These are phyloP conservation scores for Plasmodium malariae DNA, from an alignment of 169 alveolate genomes.

Conservation along the genomic window DNA sequence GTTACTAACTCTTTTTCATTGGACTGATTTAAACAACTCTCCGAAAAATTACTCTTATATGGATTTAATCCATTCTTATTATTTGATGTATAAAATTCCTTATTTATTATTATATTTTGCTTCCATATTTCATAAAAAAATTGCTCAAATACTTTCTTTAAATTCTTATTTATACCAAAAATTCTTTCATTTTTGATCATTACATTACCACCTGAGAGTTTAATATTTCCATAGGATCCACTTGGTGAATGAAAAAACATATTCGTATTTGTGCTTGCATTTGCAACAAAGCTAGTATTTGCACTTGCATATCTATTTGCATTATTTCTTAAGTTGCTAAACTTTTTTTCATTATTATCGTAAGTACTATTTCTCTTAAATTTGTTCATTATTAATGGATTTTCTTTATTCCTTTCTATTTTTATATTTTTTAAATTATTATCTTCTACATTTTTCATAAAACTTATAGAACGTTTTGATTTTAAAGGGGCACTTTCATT, in stretches of 20 bases:
- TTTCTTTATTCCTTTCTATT: not conserved
- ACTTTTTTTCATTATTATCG: constrained; percentile 4
- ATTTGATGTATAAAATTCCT: constrained; percentile 15
- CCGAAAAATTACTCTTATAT: constrained; percentile 38
- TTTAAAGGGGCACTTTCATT: not conserved
- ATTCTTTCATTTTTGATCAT: constrained; percentile 31
- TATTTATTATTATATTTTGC: constrained; percentile 50
- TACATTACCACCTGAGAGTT: constrained; percentile 34
- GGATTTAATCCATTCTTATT: constrained; percentile 26
- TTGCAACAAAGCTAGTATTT: no score
- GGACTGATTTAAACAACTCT: constrained; percentile 27
- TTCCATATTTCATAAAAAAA: constrained; percentile 64
- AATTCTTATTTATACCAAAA: constrained; percentile 1
- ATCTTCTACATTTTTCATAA: constrained; percentile 1
- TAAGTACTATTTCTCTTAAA: constrained; percentile 22
- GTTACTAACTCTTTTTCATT: constrained; percentile 61
- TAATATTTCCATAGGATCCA: constrained; percentile 38
- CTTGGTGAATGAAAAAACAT: constrained; percentile 16
- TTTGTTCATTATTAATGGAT: not conserved
- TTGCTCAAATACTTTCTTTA: constrained; percentile 1
- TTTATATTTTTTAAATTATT: constrained; percentile 2
- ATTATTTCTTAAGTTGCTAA: not conserved
- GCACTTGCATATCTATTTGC: not conserved
- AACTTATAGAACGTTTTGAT: not conserved
- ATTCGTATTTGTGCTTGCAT: not conserved